Conservation (phyloP, 768 basidiomycete genomes). For the Amanita brunnescens region DNA sequence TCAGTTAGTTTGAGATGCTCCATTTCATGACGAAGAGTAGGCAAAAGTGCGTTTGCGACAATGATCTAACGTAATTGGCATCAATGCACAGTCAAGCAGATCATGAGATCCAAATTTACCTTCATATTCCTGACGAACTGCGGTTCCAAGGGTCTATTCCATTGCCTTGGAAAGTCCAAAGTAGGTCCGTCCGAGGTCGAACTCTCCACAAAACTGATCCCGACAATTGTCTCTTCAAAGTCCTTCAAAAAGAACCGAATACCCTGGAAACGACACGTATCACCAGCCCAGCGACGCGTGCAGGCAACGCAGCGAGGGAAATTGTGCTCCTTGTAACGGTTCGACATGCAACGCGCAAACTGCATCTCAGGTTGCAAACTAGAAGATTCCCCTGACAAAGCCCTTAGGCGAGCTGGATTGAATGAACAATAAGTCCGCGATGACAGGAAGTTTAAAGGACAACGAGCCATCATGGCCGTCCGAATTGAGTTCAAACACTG, state of each 20-base stretch:
- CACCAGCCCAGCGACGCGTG: constrained; percentile 80
- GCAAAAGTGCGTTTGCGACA: constrained; percentile 60
- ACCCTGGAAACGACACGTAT: constrained; percentile 82
- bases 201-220: constrained; percentile 62
- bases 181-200: constrained; percentile 47
- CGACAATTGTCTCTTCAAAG: constrained; percentile 45
- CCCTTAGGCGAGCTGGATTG: constrained; percentile 9
- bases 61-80: constrained; percentile 36
- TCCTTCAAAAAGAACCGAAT: constrained; percentile 73
- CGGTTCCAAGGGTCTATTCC: constrained; percentile 52
- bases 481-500: constrained; percentile 13
- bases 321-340: constrained; percentile 59
- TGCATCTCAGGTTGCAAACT: constrained; percentile 57
- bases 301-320: constrained; percentile 81
- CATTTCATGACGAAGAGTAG: constrained; percentile 55
- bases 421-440: constrained; percentile 5
- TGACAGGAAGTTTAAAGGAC: constrained; percentile 14
- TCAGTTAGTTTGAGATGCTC: constrained; percentile 46
- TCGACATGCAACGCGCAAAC: constrained; percentile 79
- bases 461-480: neutral
- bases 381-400: constrained; percentile 15
- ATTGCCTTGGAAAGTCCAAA: constrained; percentile 56
- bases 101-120: constrained; percentile 28
- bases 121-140: constrained; percentile 51
- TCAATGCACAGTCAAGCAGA: constrained; percentile 9